Conservation (phyloP, 208 protist genomes). For the Trypanosoma scelopori region DNA sequence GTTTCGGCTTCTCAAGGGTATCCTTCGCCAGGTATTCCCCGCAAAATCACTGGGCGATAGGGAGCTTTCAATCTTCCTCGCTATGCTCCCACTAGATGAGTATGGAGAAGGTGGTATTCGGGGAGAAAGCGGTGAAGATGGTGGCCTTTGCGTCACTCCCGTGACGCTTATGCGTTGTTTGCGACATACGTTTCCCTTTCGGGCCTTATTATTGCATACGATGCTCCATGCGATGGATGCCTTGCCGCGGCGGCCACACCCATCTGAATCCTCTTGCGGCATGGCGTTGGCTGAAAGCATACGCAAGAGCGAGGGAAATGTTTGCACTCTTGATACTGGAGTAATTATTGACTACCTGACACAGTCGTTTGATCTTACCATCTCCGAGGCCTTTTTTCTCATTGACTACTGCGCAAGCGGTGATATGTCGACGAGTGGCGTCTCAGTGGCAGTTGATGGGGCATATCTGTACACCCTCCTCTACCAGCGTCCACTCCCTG, state of each 20-base stretch:
- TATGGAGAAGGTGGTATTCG: constrained; percentile 12
- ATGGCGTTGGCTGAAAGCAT: not conserved
- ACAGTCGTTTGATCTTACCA: constrained; percentile 16
- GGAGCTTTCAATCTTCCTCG: constrained; percentile 56
- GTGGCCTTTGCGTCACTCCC: constrained; percentile 18
- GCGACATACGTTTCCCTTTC: constrained; percentile 15
- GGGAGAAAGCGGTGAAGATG: not conserved
- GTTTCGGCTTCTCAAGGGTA: constrained; percentile 18
- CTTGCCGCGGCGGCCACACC: constrained; percentile 2
- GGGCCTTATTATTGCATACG: constrained; percentile 5
- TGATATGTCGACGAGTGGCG: not conserved
- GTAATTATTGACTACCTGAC: constrained; percentile 24
- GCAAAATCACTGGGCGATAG: constrained; percentile 32
- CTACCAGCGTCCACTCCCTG: constrained; percentile 47
- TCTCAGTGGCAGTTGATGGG: constrained; percentile 30
- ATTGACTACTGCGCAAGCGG: constrained; percentile 26
- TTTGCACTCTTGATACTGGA: constrained; percentile 16
- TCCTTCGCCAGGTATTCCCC: constrained; percentile 53
- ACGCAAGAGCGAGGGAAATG: not conserved
- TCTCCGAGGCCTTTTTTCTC: constrained; percentile 53
- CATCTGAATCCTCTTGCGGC: constrained; percentile 21
- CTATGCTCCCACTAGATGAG: constrained; percentile 41
- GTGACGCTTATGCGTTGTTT: constrained; percentile 21
- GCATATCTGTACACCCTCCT: constrained; percentile 51
- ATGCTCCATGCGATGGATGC: constrained; percentile 15